Evolutionary conservation across 441 rosid species (phyloP).

Genomic region (Arabidopsis hybrid): DNA sequence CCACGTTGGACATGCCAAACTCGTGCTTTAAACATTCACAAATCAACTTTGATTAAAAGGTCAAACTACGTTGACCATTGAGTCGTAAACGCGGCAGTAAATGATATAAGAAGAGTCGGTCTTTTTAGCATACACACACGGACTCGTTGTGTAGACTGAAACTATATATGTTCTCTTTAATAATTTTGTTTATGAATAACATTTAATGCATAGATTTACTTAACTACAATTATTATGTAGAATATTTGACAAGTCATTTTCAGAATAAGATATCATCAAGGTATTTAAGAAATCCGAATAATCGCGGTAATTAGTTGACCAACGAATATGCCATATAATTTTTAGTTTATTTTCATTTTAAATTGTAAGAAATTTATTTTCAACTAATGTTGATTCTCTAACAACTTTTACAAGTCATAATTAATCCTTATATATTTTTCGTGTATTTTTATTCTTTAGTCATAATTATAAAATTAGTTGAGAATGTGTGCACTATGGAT

Average conservation of each 20-base stretch:
- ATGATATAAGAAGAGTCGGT: too few relatives aligned
- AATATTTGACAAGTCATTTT: slow-evolving; percentile 14
- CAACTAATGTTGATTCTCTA: background rate
- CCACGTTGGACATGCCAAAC: slow-evolving; percentile 30
- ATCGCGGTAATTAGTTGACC: slow-evolving; percentile 22
- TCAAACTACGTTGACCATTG: slow-evolving; percentile 16
- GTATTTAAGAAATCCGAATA: background rate
- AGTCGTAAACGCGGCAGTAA: slow-evolving; percentile 24
- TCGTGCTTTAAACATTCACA: slow-evolving; percentile 27
- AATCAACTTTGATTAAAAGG: background rate
- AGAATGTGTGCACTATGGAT: too few relatives aligned
- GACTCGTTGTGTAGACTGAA: background rate
- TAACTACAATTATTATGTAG: background rate
- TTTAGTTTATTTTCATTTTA: too few relatives aligned
- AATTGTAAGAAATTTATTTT: too few relatives aligned
- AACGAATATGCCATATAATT: background rate
- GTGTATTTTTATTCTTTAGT: too few relatives aligned
- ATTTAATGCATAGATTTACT: background rate
- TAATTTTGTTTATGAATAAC: background rate
- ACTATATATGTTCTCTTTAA: background rate
- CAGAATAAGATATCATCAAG: background rate
- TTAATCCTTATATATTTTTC: too few relatives aligned
- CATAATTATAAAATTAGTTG: too few relatives aligned
- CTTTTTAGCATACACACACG: background rate
- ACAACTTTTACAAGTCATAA: too few relatives aligned